Conservation (phyloP, 75 land plant species). For the Cupressus sempervirens region DNA sequence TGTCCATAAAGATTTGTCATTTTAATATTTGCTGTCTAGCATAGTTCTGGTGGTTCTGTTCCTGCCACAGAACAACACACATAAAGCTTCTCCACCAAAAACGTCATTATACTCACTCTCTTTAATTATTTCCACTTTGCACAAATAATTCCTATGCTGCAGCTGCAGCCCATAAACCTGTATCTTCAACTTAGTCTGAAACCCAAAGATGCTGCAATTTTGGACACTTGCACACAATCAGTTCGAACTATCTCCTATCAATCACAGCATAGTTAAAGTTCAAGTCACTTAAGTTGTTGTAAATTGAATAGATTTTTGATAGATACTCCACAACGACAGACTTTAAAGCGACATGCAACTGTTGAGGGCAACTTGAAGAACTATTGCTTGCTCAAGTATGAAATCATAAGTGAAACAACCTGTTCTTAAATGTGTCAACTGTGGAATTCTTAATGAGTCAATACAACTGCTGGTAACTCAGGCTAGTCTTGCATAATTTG, state of each 20-base stretch:
- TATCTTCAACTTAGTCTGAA: slow-evolving; percentile 71
- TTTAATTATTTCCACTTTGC: slow-evolving; percentile 79
- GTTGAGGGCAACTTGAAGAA: slow-evolving; percentile 34
- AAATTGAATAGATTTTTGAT: slow-evolving; percentile 48
- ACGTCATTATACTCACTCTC: slow-evolving; percentile 12
- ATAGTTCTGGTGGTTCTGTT: slow-evolving; percentile 78
- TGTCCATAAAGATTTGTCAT: no score
- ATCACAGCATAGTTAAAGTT: slow-evolving; percentile 71
- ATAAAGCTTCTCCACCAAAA: slow-evolving; percentile 39
- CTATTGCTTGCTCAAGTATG: slow-evolving; percentile 16
- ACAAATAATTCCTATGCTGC: slow-evolving; percentile 44
- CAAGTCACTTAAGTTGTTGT: slow-evolving; percentile 53
- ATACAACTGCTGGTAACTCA: no score
- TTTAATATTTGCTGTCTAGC: no score
- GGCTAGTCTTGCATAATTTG: no score
- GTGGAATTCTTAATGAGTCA: slow-evolving; percentile 50
- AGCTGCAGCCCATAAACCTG: slow-evolving; percentile 68
- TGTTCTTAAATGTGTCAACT: slow-evolving; percentile 70
- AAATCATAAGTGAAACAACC: slow-evolving; percentile 43
- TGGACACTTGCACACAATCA: slow-evolving; percentile 51
- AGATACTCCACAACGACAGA: slow-evolving; percentile 37
- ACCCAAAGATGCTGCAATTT: slow-evolving; percentile 70
- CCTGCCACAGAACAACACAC: slow-evolving; percentile 74
- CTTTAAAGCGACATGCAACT: slow-evolving; percentile 40
- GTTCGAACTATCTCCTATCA: slow-evolving; percentile 34